These are phyloP conservation scores for Leccinum longicurvipes DNA, from an alignment of 768 basidiomycete species.

Conservation along the genomic window DNA sequence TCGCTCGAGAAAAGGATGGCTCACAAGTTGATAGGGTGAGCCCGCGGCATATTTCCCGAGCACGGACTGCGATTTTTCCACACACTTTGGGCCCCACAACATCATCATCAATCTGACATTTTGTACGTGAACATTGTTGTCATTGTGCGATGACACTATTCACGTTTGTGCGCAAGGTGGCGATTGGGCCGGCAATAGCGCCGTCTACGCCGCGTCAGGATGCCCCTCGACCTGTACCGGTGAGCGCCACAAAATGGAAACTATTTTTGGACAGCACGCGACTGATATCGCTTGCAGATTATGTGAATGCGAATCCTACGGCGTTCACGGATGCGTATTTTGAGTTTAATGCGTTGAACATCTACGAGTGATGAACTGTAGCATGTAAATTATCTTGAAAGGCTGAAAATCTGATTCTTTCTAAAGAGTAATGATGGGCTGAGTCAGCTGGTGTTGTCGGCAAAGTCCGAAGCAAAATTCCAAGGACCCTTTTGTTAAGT, in stretches of 20 bases:
- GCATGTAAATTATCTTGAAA: too few species aligned
- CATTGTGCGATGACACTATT: slow-evolving; percentile 6
- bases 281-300: background rate
- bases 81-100: slow-evolving; percentile 51
- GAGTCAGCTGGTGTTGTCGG: slow-evolving; percentile 28
- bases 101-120: slow-evolving; percentile 32
- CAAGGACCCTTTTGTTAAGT: slow-evolving; percentile 2
- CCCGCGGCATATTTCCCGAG: slow-evolving; percentile 61
- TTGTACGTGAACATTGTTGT: slow-evolving; percentile 5
- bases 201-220: slow-evolving; percentile 15
- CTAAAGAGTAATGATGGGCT: too few species aligned
- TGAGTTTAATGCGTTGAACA: slow-evolving; percentile 5
- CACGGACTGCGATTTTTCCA: slow-evolving; percentile 53
- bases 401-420: too few species aligned
- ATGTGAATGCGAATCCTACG: slow-evolving; percentile 1
- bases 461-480: slow-evolving; percentile 33
- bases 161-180: slow-evolving; percentile 12
- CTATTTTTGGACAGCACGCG: background rate
- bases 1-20: background rate
- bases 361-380: background rate
- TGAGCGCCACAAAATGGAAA: slow-evolving; percentile 9
- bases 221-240: slow-evolving; percentile 25
- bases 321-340: slow-evolving; percentile 3
- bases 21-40: slow-evolving; percentile 40
- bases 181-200: slow-evolving; percentile 22